These are phyloP conservation scores for Dothideomycetidae sp. DNA, from an alignment of 2,329 filamentous ascomycete species.

Conservation along the genomic window DNA sequence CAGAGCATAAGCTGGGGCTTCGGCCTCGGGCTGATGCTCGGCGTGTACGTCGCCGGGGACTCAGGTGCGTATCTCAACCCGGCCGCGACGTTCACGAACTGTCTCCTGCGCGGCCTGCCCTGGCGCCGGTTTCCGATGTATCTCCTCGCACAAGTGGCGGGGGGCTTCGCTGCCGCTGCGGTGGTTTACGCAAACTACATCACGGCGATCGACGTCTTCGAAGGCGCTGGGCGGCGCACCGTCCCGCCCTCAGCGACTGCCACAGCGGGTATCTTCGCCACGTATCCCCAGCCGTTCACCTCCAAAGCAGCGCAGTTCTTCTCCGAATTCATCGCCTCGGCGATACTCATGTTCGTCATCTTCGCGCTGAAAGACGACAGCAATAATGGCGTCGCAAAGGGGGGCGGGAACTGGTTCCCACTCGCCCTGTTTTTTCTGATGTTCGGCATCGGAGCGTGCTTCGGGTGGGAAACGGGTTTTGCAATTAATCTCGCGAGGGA, in stretches of 20 bases:
- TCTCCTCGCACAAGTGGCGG: conserved; percentile 11
- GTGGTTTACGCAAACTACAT: conserved; percentile 17
- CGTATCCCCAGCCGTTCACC: conserved; percentile 40
- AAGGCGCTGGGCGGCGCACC: conserved; percentile 12
- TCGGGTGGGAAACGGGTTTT: conserved; percentile 49
- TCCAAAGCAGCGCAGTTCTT: conserved; percentile 44
- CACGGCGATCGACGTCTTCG: conserved; percentile 10
- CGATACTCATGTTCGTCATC: conserved; percentile 51
- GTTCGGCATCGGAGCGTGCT: conserved; percentile 50
- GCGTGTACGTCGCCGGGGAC: conserved; percentile 29
- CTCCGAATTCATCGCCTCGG: conserved; percentile 50
- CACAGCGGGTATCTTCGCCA: conserved; percentile 28
- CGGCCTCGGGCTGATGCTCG: conserved; percentile 26
- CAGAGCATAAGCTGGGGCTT: conserved; percentile 31
- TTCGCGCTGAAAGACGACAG: conserved; percentile 45
- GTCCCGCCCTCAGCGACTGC: conserved; percentile 23
- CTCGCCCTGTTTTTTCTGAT: conserved; percentile 47
- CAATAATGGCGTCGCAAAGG: conserved; percentile 18
- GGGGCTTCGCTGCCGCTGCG: conserved; percentile 17
- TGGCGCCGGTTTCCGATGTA: conserved; percentile 13
- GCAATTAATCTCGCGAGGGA: conserved; percentile 48
- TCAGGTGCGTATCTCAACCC: conserved; percentile 16
- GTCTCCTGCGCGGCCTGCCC: conserved; percentile 13
- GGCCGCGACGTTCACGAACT: conserved; percentile 14
- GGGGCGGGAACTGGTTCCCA: conserved; percentile 39